A percentile compares a stretch with the other conserved stretches of the same genome.
These are phyloP conservation scores for Capsella rubella DNA, from an alignment of 441 rosid species.

Conservation along the genomic window DNA sequence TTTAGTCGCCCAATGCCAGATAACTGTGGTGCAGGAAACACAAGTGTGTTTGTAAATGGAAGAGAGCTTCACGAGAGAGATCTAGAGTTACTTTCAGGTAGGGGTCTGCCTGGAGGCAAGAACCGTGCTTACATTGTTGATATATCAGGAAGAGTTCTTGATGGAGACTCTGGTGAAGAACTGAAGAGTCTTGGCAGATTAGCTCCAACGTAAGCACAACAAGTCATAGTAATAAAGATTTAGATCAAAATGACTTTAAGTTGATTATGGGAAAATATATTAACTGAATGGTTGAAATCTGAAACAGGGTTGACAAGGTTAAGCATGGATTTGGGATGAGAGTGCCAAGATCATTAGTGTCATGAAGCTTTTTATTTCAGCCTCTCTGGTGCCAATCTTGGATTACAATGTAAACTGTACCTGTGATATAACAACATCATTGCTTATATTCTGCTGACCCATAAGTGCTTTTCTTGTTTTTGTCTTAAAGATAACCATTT, in stretches of 20 bases:
- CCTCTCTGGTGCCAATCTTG: not conserved
- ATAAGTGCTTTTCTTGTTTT: not conserved
- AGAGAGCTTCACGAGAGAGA: constrained; percentile 92
- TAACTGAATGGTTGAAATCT: constrained; percentile 13
- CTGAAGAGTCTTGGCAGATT: constrained; percentile 90
- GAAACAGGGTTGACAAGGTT: constrained; percentile 72
- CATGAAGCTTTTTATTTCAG: constrained; percentile 29
- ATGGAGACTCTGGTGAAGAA: constrained; percentile 91
- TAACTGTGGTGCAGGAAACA: constrained; percentile 84
- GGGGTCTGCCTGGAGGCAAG: constrained; percentile 77
- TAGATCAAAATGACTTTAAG: constrained; percentile 9
- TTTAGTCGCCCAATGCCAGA: constrained; percentile 79
- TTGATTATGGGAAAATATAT: constrained; percentile 1
- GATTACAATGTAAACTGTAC: constrained; percentile 14
- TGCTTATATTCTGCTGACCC: not conserved
- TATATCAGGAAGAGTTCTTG: constrained; percentile 83
- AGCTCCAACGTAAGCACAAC: constrained; percentile 88
- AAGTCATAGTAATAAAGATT: not conserved
- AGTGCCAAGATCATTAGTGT: constrained; percentile 59
- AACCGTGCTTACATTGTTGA: constrained; percentile 80
- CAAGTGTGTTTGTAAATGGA: constrained; percentile 81
- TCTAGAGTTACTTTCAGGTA: constrained; percentile 69
- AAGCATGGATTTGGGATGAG: constrained; percentile 94
- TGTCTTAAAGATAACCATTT: not conserved
- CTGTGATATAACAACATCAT: constrained; percentile 17